Conservation (phyloP, 441 rosid species). For the Breynia disticha region DNA sequence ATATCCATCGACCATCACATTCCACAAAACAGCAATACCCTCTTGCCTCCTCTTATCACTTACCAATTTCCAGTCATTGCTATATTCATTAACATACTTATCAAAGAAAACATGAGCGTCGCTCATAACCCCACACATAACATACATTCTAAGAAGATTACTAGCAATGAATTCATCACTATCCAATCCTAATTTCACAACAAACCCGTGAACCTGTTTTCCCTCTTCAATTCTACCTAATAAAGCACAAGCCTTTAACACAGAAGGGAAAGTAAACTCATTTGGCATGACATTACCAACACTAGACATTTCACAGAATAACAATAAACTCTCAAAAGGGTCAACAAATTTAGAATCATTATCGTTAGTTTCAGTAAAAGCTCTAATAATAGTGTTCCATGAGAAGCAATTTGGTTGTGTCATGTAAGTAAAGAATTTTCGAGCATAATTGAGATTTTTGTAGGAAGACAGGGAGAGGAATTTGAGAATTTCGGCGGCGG, state of each 20-base stretch:
- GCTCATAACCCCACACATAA: conserved; percentile 38
- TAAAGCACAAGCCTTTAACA: conserved; percentile 51
- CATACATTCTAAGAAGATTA: conserved; percentile 50
- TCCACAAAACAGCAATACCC: conserved; percentile 50
- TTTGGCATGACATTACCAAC: conserved; percentile 43
- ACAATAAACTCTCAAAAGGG: conserved; percentile 26
- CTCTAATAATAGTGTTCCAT: conserved; percentile 62
- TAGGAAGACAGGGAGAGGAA: conserved; percentile 31
- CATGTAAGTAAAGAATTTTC: conserved; percentile 37
- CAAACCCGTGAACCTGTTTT: conserved; percentile 47
- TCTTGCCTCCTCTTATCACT: conserved; percentile 29
- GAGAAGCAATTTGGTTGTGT: conserved; percentile 53
- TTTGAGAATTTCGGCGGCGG: conserved; percentile 44
- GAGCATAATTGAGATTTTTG: conserved; percentile 34
- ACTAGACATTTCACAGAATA: conserved; percentile 33
- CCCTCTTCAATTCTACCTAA: conserved; percentile 39
- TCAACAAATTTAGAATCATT: conserved; percentile 14
- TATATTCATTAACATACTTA: conserved; percentile 16
- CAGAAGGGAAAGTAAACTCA: conserved; percentile 51
- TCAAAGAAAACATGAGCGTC: conserved; percentile 35
- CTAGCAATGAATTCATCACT: conserved; percentile 51
- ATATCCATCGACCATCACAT: conserved; percentile 52
- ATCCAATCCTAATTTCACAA: conserved; percentile 39
- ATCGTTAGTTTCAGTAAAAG: conserved; percentile 32
- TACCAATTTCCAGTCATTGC: conserved; percentile 9